Base-by-base conservation (phyloP, 331 rosid genomes). In the Malus hybrid region DNA sequence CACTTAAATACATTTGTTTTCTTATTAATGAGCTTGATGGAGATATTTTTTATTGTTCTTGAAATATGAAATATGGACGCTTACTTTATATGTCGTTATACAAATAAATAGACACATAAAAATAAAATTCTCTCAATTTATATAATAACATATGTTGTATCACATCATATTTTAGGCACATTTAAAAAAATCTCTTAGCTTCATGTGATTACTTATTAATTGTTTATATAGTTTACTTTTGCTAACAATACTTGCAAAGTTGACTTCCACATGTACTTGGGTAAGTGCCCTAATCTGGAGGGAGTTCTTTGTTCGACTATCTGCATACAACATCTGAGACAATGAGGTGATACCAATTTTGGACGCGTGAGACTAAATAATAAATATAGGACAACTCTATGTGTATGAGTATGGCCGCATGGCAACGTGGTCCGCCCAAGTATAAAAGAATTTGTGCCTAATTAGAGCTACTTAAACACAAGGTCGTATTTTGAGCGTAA, bases 21-120 rank as follows among this genome's bases (percentile, higher is more conserved):
- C 28, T 70, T 70, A 19, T 27, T 32, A 24, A 72, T 54, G 12
- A 39, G 46, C 46, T 39, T 39, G 46, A 39, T 39, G 46, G 4
- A 39, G 46, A 39, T 10, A 39, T 39, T 39, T 39, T 39, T 39
- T 10, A 39, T 39, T 39, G 13, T 3, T 39, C 46, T 39, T 0
- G 4, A 10, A 39, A 10, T 39, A 39, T 39, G 0, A 0, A 39
- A 10, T 39, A 39, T 39, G 0, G 0, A 39, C 4, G 3, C 4
- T 10, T 39, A 10, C 13, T 0, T 39, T 39, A 39, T 39, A 39
- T 39, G 46, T 9, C 46, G 13, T 39, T 39, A 3, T 39, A 39
- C 46, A 39, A 39, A 39, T 10, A 10, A 10, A 39, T 1, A 39
- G 46, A 1, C 0, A 2, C 4, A 9, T 10, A 1, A 39, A 9